Evolutionary conservation across 2,329 filamentous ascomycete species (phyloP).

Genomic region (Colletotrichum somersetense): DNA sequence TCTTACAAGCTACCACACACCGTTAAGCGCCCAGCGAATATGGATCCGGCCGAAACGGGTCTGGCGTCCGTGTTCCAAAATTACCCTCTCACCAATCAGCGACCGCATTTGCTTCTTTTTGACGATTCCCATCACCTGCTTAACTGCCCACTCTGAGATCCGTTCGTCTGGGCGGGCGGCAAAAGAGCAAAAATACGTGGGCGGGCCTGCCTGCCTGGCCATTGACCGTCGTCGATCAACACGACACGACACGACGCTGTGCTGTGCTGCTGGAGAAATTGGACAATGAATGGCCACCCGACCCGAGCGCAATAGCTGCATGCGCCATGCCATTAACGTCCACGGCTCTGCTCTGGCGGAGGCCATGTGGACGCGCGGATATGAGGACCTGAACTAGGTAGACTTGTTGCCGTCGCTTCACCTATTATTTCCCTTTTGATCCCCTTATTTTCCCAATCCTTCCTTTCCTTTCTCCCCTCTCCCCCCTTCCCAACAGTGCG

Average conservation of each 20-base stretch:
- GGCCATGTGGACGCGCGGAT: conserved; percentile 17
- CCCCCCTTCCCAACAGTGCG: conserved; percentile 24
- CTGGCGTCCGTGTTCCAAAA: conserved; percentile 39
- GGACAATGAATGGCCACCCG: background rate
- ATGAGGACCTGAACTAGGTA: conserved; percentile 30
- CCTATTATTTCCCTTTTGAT: conserved; percentile 14
- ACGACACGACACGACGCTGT: background rate
- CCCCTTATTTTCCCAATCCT: conserved; percentile 26
- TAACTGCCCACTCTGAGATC: conserved; percentile 34
- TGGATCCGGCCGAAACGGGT: conserved; percentile 32
- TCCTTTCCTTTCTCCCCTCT: conserved; percentile 4
- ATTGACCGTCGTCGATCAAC: conserved; percentile 10
- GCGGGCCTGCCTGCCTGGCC: background rate
- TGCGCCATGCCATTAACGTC: conserved; percentile 7
- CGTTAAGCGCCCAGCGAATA: conserved; percentile 40
- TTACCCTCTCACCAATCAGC: conserved; percentile 34
- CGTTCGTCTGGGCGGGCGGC: conserved; percentile 29
- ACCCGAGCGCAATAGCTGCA: conserved; percentile 18
- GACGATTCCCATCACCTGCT: conserved; percentile 25
- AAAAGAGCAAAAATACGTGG: conserved; percentile 17
- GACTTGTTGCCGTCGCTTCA: conserved; percentile 19
- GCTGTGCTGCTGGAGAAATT: background rate
- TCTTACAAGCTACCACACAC: background rate
- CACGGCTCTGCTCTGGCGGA: conserved; percentile 11
- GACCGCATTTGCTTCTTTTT: background rate